Base-by-base conservation (phyloP, 768 basidiomycete genomes). In the Cubamyces lactineus region DNA sequence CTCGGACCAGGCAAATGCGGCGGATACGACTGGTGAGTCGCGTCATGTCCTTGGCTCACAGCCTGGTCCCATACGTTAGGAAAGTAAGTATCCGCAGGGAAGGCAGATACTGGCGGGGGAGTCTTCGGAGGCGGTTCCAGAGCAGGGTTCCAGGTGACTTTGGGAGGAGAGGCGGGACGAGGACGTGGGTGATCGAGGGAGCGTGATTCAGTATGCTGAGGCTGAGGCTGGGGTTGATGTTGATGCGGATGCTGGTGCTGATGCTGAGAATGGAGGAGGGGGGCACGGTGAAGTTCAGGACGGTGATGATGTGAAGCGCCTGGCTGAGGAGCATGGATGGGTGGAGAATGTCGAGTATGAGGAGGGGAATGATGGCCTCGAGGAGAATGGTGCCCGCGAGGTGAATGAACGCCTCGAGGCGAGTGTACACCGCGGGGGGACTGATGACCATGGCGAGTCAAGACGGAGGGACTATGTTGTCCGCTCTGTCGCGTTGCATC, bases 41-140 rank as follows among this genome's bases (percentile, higher is more conserved):
- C 76, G 57, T 82, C 77, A 52, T 79, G 73, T 28, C 75, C 73
- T 43, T 75, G 75, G 26, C 75, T 75, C 1, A 77, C 77, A 52
- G 84, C 77, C 62, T 84, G 78, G 70, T 98, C 95, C 96, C 96
- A 98, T 28, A 86, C 81, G 71, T 96, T 94, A 39, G 86, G 81
- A 72, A 91, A 96, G 73, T 91, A 89, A 0, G 88, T 88, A 62
- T 89, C 83, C 34, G 82, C 72, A n/a, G 89, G 88, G 66, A 89
- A 92, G 67, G 81, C 83, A 68, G 80, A 83, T 0, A 74, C 67
- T 61, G 83, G 72, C 19, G 86, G 86, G 19, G 80, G 75, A 41
- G 76, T 77, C 34, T 79, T 86, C 3, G 94, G 92, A 3, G 94
- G 94, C 0, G 92, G 89, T 64, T 92, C 88, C 17, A 87, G 63